Conservation (phyloP, 495 filamentous ascomycete genomes). For the Aspergillus saccharolyticus region DNA sequence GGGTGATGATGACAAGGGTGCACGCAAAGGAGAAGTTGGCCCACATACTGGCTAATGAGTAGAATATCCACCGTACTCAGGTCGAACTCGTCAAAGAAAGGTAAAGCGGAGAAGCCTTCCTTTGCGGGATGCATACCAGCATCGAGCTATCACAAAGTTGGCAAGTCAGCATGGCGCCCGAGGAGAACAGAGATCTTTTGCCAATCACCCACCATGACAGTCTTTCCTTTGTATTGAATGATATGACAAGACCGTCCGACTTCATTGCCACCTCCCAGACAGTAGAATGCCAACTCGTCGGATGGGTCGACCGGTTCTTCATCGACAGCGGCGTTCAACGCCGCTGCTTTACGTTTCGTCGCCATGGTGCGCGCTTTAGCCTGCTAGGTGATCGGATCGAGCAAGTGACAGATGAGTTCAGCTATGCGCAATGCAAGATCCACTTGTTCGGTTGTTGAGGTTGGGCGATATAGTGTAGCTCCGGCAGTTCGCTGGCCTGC, state of each 20-base stretch:
- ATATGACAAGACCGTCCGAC: constrained; percentile 97
- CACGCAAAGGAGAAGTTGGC: constrained; percentile 16
- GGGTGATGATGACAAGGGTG: not conserved
- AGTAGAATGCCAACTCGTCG: constrained; percentile 90
- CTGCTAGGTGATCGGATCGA: not conserved
- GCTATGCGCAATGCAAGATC: not conserved
- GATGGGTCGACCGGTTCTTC: constrained; percentile 71
- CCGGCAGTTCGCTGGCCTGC: not conserved
- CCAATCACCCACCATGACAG: constrained; percentile 79
- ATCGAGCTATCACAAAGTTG: constrained; percentile 64
- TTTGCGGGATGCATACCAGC: constrained; percentile 97
- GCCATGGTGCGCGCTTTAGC: constrained; percentile 48
- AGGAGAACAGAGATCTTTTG: not conserved
- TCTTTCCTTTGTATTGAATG: constrained; percentile 97
- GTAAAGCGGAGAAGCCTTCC: constrained; percentile 86
- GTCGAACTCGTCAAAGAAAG: constrained; percentile 98
- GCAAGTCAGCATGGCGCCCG: constrained; percentile 15
- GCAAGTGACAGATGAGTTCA: not conserved
- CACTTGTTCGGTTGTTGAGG: not conserved
- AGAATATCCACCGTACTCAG: constrained; percentile 95
- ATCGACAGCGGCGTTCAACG: constrained; percentile 52
- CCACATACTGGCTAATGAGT: constrained; percentile 91
- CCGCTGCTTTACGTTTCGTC: constrained; percentile 68
- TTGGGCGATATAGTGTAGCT: not conserved
- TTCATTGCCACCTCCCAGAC: constrained; percentile 92